Percentiles rank a stretch among this genome's conserved stretches.
These are phyloP conservation scores for Neonectria hederae DNA, from an alignment of 2,329 filamentous ascomycete genomes.

Conservation along the genomic window DNA sequence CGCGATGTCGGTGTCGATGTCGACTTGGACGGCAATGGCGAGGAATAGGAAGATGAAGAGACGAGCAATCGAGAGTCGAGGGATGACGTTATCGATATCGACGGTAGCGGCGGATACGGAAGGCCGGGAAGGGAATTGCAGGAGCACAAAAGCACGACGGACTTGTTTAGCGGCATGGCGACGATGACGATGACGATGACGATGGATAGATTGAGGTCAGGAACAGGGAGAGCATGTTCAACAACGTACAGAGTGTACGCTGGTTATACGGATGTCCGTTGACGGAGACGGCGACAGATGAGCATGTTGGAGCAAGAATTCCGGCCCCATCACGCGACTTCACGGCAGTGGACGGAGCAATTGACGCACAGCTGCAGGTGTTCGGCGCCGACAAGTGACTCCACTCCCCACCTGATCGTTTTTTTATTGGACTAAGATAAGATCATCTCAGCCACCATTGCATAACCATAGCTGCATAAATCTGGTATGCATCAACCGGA, in stretches of 20 bases:
- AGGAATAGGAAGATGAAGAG: slow-evolving; percentile 12
- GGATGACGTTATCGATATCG: slow-evolving; percentile 39
- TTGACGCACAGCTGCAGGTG: slow-evolving; percentile 24
- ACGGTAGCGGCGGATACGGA: slow-evolving; percentile 19
- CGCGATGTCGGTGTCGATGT: neutral
- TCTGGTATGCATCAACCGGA: neutral
- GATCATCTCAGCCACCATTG: neutral
- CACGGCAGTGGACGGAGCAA: slow-evolving; percentile 11
- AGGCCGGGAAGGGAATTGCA: slow-evolving; percentile 35
- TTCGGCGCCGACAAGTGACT: neutral
- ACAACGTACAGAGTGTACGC: slow-evolving; percentile 9
- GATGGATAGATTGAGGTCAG: slow-evolving; percentile 16
- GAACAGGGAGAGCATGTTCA: slow-evolving; percentile 33
- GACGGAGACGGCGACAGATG: slow-evolving; percentile 4
- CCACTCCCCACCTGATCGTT: neutral
- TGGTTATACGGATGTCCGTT: slow-evolving; percentile 21
- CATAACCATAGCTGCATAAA: neutral
- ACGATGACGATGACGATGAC: slow-evolving; percentile 12
- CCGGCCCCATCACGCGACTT: slow-evolving; percentile 12
- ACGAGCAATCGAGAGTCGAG: slow-evolving; percentile 24
- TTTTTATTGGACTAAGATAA: neutral
- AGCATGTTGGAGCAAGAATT: slow-evolving; percentile 40
- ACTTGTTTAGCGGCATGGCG: slow-evolving; percentile 38
- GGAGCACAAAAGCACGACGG: slow-evolving; percentile 30
- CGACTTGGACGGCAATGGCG: slow-evolving; percentile 5